A percentile compares a stretch with the other conserved stretches of the same genome.
Conservation (phyloP, 108 stramenopile genomes). For the Nannochloropsis gaditana region DNA sequence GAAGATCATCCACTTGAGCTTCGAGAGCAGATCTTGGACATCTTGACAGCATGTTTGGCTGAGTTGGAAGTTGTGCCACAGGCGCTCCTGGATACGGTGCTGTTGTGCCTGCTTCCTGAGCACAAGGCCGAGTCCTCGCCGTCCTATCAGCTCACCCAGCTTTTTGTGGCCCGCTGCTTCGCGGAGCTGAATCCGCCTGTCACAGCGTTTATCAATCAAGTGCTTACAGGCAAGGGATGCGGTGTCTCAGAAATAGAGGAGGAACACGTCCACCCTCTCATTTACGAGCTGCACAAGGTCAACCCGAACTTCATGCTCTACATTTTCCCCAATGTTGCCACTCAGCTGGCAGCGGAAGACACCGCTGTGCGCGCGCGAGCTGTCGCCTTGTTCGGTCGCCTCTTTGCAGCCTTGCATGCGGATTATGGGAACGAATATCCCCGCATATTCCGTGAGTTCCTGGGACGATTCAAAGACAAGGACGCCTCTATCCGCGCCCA, state of each 20-base stretch:
- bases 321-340: constrained; percentile 39
- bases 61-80: constrained; percentile 46
- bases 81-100: constrained; percentile 48
- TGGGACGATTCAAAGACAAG: constrained; percentile 44
- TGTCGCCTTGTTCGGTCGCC: constrained; percentile 33
- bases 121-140: constrained; percentile 38
- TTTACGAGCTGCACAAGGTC: constrained; percentile 50
- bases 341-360: constrained; percentile 43
- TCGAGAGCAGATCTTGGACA: constrained; percentile 20
- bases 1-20: constrained; percentile 22
- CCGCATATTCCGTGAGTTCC: constrained; percentile 33
- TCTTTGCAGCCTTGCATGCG: constrained; percentile 40
- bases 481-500: constrained; percentile 27
- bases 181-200: constrained; percentile 30
- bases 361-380: constrained; percentile 35
- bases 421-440: constrained; percentile 41
- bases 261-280: constrained; percentile 42
- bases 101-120: constrained; percentile 47
- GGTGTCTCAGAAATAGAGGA: constrained; percentile 31
- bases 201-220: constrained; percentile 30
- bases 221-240: constrained; percentile 33
- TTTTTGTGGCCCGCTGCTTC: constrained; percentile 15
- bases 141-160: constrained; percentile 35
- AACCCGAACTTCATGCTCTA: constrained; percentile 35
- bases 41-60: constrained; percentile 35